Percentiles rank a stretch among this genome's conserved stretches.
Conservation (phyloP, 2,329 filamentous ascomycete species). For the Verticillium tricorpus region DNA sequence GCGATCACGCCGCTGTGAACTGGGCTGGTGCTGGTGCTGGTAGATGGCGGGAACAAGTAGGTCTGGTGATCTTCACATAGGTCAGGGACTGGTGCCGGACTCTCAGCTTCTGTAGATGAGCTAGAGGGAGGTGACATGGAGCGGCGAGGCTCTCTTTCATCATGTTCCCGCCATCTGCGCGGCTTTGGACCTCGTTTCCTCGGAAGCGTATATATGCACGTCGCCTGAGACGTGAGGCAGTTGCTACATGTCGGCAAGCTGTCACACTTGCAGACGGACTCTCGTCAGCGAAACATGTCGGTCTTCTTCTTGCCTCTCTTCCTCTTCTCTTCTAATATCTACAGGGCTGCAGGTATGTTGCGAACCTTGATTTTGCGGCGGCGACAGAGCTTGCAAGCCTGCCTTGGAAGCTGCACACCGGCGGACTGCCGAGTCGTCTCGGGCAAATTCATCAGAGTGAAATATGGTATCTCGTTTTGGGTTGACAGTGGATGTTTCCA, state of each 20-base stretch:
- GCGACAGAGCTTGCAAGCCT: neutral
- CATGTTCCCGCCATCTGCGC: neutral
- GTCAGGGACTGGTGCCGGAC: neutral
- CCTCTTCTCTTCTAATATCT: neutral
- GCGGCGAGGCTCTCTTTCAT: neutral
- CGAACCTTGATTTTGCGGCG: conserved; percentile 1
- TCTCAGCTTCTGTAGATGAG: neutral
- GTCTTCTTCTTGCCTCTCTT: neutral
- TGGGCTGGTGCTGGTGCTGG: neutral
- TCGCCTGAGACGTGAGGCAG: neutral
- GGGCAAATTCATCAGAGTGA: neutral
- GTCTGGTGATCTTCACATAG: neutral
- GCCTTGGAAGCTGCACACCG: neutral
- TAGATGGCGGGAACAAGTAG: neutral
- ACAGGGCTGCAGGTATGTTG: neutral
- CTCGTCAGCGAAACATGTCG: neutral
- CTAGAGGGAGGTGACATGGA: neutral
- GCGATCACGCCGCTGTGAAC: neutral
- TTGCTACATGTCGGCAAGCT: conserved; percentile 1
- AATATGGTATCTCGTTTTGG: neutral
- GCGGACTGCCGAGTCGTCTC: neutral
- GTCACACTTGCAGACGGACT: neutral
- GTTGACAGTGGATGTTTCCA: neutral
- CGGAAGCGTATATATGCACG: neutral
- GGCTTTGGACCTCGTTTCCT: neutral